These are phyloP conservation scores for Stachybotrys chartarum DNA, from an alignment of 2,329 filamentous ascomycete genomes.

Conservation along the genomic window DNA sequence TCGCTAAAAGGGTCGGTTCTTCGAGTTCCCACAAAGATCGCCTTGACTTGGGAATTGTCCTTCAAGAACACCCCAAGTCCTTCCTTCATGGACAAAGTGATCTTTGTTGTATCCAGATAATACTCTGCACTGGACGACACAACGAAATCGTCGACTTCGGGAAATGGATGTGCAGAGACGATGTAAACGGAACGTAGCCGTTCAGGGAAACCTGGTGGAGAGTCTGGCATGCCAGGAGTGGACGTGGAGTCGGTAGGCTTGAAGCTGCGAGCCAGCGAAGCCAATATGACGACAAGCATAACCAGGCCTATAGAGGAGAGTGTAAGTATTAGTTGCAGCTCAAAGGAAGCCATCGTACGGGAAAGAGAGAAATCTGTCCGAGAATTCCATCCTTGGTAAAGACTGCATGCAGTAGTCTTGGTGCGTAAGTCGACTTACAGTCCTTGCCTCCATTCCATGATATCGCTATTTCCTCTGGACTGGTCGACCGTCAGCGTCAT, in stretches of 20 bases:
- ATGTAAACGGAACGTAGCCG: slow-evolving; percentile 81
- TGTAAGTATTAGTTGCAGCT: not conserved
- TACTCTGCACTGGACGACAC: slow-evolving; percentile 57
- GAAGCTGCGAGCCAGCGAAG: slow-evolving; percentile 40
- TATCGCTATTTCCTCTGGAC: slow-evolving; percentile 71
- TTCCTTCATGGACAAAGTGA: slow-evolving; percentile 70
- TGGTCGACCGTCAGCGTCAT: slow-evolving; percentile 25
- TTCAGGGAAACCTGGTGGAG: slow-evolving; percentile 22
- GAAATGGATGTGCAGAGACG: slow-evolving; percentile 74
- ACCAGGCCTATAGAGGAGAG: slow-evolving; percentile 48
- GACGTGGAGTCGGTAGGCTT: slow-evolving; percentile 14
- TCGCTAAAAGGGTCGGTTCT: slow-evolving; percentile 89
- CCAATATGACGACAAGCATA: slow-evolving; percentile 79
- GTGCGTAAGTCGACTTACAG: slow-evolving; percentile 37
- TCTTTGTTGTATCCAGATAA: slow-evolving; percentile 67
- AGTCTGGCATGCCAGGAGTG: slow-evolving; percentile 4
- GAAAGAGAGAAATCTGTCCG: no score
- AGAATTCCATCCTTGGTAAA: no score
- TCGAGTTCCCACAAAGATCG: slow-evolving; percentile 54
- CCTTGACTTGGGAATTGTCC: slow-evolving; percentile 59
- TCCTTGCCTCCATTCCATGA: slow-evolving; percentile 99
- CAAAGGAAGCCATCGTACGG: not conserved
- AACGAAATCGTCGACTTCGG: slow-evolving; percentile 82
- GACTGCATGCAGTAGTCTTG: no score
- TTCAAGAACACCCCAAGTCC: slow-evolving; percentile 72